Percentiles rank a stretch among this genome's conserved stretches.
Conservation (phyloP, 164 flowering plant genomes). For the Cinnamomum chago region DNA sequence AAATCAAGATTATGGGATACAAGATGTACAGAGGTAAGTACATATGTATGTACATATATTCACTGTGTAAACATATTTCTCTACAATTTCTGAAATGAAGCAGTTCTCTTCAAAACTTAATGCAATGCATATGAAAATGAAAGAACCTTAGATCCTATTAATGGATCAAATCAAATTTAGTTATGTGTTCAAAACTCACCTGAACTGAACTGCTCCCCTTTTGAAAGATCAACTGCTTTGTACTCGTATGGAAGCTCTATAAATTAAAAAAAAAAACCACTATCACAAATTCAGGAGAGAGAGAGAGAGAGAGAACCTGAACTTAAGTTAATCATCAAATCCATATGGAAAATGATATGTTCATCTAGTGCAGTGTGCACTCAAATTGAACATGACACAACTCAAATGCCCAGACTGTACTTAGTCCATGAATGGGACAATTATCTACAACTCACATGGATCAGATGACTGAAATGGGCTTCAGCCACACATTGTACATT, state of each 20-base stretch:
- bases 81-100: too few species aligned
- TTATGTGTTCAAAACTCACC: conserved; percentile 28
- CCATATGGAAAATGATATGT: neutral
- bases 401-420: too few species aligned
- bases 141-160: neutral
- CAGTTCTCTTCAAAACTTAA: too few species aligned
- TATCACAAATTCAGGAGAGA: neutral
- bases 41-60: neutral
- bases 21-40: neutral
- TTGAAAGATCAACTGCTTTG: conserved; percentile 43
- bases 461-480: too few species aligned
- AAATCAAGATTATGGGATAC: neutral
- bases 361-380: too few species aligned
- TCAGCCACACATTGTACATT: too few species aligned
- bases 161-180: neutral
- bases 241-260: conserved; percentile 53
- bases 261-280: neutral
- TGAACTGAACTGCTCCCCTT: conserved; percentile 52
- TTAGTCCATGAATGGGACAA: too few species aligned
- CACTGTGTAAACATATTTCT: too few species aligned
- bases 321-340: neutral
- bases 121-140: too few species aligned
- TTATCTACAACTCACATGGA: too few species aligned
- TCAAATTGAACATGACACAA: too few species aligned
- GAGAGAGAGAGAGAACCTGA: neutral